Conservation (phyloP, 495 filamentous ascomycete species). For the Xylaria cubensis region DNA sequence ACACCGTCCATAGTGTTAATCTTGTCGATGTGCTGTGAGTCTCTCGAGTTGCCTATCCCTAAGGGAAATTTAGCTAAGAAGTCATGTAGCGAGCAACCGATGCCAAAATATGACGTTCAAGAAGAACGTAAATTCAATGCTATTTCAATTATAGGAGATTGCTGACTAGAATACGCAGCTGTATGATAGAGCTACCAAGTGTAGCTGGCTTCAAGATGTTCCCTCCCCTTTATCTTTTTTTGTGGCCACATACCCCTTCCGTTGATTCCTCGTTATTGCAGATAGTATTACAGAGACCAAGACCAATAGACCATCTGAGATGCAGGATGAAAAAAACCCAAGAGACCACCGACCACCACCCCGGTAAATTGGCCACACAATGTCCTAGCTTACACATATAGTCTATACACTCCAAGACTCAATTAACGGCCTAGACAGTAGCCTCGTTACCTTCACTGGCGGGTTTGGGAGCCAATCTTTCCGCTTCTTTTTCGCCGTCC, state of each 20-base stretch:
- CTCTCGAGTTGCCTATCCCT: too few species aligned
- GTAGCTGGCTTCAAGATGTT: neutral
- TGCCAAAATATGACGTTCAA: neutral
- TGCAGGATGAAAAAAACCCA: constrained; percentile 16
- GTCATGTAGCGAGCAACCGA: neutral
- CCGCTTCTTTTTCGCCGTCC: constrained; percentile 66
- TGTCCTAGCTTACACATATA: constrained; percentile 1
- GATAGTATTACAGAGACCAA: constrained; percentile 26
- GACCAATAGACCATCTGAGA: neutral
- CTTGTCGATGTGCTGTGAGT: too few species aligned
- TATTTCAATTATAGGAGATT: constrained; percentile 15
- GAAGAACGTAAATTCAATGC: neutral
- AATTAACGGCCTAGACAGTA: constrained; percentile 35
- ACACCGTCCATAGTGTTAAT: neutral
- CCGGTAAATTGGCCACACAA: neutral
- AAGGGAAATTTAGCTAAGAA: too few species aligned
- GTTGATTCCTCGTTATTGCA: constrained; percentile 27
- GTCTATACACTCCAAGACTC: constrained; percentile 4
- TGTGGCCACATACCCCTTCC: constrained; percentile 4
- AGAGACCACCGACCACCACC: constrained; percentile 13
- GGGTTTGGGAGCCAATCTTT: constrained; percentile 68
- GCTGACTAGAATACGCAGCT: constrained; percentile 21
- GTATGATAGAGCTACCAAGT: neutral
- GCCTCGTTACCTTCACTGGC: constrained; percentile 80
- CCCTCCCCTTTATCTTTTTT: constrained; percentile 16